phyloP scores from a whole-genome alignment of 345 rosid genomes.

The Boechera retrofracta region DNA sequence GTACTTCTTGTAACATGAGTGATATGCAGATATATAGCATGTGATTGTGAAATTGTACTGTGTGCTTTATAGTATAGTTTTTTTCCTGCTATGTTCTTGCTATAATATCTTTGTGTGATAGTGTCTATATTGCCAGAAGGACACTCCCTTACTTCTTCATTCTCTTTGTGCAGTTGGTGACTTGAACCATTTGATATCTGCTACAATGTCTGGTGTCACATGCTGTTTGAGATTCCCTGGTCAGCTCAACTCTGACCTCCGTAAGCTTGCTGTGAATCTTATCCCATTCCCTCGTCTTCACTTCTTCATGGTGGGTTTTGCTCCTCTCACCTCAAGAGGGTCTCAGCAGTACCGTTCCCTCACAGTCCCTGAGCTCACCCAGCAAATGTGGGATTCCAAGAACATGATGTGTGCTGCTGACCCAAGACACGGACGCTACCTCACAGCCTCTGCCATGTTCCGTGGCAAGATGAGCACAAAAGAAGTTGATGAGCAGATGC shows the following conservation, averaged over 20 bases:
- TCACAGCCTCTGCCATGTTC: conserved; percentile 91
- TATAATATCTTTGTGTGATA: not conserved
- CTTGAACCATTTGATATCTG: conserved; percentile 80
- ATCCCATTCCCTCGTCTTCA: conserved; percentile 84
- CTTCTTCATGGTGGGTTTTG: conserved; percentile 90
- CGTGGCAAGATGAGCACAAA: conserved; percentile 94
- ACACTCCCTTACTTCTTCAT: not conserved
- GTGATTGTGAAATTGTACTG: not conserved
- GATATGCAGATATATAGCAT: not conserved
- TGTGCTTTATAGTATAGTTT: not conserved
- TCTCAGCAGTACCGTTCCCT: conserved; percentile 84
- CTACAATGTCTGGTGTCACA: conserved; percentile 87
- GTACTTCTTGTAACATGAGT: not conserved
- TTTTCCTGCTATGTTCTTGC: not conserved
- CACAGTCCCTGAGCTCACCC: conserved; percentile 84
- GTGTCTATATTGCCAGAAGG: not conserved
- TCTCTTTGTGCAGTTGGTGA: conserved; percentile 63
- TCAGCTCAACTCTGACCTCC: conserved; percentile 83
- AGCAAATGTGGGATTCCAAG: conserved; percentile 87
- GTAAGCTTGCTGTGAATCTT: conserved; percentile 76
- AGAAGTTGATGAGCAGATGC: conserved; percentile 91
- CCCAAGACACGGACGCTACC: conserved; percentile 83
- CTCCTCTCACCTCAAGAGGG: conserved; percentile 77
- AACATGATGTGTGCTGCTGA: conserved; percentile 94
- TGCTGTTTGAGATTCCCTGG: conserved; percentile 92